phyloP scores from a whole-genome alignment of 176 grass and related monocot genomes.

The Dendrocalamus sinicus region DNA sequence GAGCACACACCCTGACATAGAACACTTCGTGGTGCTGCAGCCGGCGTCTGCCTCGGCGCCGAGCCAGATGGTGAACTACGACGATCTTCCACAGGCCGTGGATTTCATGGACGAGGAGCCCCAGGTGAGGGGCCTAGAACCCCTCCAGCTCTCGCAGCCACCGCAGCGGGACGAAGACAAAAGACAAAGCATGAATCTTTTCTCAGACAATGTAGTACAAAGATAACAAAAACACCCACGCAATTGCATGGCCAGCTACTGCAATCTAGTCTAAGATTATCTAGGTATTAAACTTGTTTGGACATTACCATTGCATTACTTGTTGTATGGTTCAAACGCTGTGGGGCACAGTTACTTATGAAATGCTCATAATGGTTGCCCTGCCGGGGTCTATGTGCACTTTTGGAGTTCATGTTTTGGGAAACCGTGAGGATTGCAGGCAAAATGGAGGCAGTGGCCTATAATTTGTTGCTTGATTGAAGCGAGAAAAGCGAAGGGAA shows the following conservation, averaged over 20 bases:
- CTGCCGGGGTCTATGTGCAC: too few species aligned
- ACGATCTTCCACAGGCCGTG: slow-evolving; percentile 42
- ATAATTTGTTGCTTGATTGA: too few species aligned
- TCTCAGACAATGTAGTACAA: slow-evolving; percentile 8
- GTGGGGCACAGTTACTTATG: too few species aligned
- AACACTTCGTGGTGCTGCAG: slow-evolving; percentile 49
- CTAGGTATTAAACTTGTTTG: not conserved
- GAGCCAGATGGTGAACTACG: slow-evolving; percentile 52
- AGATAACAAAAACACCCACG: not conserved
- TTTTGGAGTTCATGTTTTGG: too few species aligned
- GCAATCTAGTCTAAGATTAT: too few species aligned
- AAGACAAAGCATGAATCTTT: slow-evolving; percentile 34
- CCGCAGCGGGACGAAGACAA: slow-evolving; percentile 34
- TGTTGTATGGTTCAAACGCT: too few species aligned
- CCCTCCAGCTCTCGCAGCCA: slow-evolving; percentile 38
- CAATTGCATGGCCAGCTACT: not conserved
- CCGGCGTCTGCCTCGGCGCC: slow-evolving; percentile 42
- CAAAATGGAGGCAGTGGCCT: too few species aligned
- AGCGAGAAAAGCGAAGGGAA: too few species aligned
- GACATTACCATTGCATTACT: too few species aligned
- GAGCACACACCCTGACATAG: slow-evolving; percentile 34
- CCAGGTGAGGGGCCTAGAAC: slow-evolving; percentile 27
- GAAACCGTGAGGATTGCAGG: too few species aligned
- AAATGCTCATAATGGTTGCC: too few species aligned
- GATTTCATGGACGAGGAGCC: slow-evolving; percentile 55